Evolutionary conservation across 2,329 filamentous ascomycete genomes (phyloP).

Genomic region (Colletotrichum kahawae): DNA sequence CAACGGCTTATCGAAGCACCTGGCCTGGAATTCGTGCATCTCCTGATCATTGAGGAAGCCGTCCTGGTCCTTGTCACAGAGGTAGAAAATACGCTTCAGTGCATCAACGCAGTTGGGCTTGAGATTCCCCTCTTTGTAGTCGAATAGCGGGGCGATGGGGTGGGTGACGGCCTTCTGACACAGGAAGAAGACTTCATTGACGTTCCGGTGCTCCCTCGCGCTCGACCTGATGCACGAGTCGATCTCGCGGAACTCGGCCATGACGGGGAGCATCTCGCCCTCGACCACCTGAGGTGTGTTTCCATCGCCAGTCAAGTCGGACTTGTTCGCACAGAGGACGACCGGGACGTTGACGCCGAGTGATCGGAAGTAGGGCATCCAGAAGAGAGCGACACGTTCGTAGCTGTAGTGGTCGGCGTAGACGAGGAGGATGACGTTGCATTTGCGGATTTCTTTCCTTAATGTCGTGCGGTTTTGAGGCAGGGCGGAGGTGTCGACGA

Average conservation of each 20-base stretch:
- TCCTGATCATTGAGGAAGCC: slow-evolving; percentile 89
- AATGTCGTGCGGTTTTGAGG: slow-evolving; percentile 91
- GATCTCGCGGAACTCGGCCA: slow-evolving; percentile 98
- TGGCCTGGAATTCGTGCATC: slow-evolving; percentile 87
- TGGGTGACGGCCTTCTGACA: slow-evolving; percentile 98
- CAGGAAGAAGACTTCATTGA: slow-evolving; percentile 96
- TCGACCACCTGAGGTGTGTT: slow-evolving; percentile 86
- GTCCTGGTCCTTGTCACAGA: slow-evolving; percentile 96
- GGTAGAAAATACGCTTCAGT: slow-evolving; percentile 88
- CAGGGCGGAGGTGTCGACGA: slow-evolving; percentile 95
- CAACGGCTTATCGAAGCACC: slow-evolving; percentile 89
- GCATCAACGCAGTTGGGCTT: slow-evolving; percentile 91
- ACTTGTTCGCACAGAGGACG: slow-evolving; percentile 96
- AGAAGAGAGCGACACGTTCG: slow-evolving; percentile 94
- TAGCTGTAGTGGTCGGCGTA: slow-evolving; percentile 99
- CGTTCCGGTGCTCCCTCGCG: slow-evolving; percentile 88
- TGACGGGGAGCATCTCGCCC: slow-evolving; percentile 97
- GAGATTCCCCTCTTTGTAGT: slow-evolving; percentile 87
- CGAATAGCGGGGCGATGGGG: slow-evolving; percentile 93
- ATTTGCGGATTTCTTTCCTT: slow-evolving; percentile 93
- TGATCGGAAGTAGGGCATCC: slow-evolving; percentile 97
- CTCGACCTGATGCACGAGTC: slow-evolving; percentile 97
- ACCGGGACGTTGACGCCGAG: slow-evolving; percentile 98
- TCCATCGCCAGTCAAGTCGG: slow-evolving; percentile 79
- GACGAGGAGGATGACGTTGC: slow-evolving; percentile 94